Evolutionary conservation across 2,329 filamentous ascomycete species (phyloP).

Genomic region (Colletotrichum paranaense): DNA sequence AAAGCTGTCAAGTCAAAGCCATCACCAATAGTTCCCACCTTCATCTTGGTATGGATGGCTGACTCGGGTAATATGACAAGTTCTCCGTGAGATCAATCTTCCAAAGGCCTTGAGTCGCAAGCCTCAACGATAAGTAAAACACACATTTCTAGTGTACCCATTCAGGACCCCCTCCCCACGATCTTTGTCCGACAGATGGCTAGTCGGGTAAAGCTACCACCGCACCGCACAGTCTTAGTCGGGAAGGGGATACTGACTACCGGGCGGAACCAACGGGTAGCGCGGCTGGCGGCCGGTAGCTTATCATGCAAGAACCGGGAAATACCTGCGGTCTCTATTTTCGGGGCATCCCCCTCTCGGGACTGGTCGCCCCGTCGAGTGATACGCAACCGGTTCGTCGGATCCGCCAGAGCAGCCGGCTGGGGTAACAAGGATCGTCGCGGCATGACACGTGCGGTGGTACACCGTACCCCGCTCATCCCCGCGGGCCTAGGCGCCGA

Average conservation of each 20-base stretch:
- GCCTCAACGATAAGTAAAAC: fast-evolving
- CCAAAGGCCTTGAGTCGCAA: no score
- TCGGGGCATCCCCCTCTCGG: background rate
- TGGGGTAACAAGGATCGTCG: background rate
- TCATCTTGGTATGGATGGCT: no score
- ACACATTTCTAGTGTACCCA: no score
- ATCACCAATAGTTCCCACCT: no score
- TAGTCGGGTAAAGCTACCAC: background rate
- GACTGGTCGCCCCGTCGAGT: background rate
- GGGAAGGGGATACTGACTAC: no score
- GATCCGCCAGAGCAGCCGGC: slow-evolving; percentile 4
- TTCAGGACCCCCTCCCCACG: no score
- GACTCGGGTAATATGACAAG: no score
- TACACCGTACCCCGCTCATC: slow-evolving; percentile 13
- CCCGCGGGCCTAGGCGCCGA: slow-evolving; percentile 3
- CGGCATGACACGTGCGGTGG: background rate
- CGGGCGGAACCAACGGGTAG: background rate
- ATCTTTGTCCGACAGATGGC: background rate
- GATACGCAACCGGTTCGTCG: slow-evolving; percentile 11
- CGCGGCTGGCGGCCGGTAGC: background rate
- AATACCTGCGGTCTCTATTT: background rate
- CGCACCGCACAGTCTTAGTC: background rate
- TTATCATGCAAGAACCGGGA: background rate
- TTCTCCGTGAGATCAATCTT: no score
- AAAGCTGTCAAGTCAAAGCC: no score